Conservation (phyloP, 176 grass and related monocot species). For the Phragmites australis region DNA sequence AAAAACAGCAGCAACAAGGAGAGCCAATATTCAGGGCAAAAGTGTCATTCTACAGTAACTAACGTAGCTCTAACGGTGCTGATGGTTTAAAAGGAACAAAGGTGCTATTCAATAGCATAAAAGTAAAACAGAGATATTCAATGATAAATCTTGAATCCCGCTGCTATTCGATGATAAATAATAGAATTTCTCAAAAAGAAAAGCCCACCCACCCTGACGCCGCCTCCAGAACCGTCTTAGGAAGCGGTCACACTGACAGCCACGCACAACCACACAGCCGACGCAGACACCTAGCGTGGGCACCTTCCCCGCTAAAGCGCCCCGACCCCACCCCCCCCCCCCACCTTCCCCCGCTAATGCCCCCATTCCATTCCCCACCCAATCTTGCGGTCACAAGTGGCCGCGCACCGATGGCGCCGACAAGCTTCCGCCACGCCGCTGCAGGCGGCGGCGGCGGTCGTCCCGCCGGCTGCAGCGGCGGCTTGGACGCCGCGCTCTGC, state of each 20-base stretch:
- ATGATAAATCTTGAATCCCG: no score
- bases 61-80: no score
- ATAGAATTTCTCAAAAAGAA: no score
- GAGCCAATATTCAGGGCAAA: not conserved
- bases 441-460: not conserved
- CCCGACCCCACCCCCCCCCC: no score
- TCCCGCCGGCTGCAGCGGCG: slow-evolving; percentile 5
- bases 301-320: not conserved
- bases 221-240: no score
- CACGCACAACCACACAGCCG: slow-evolving; percentile 17
- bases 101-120: no score
- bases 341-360: not conserved
- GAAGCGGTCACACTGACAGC: no score
- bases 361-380: slow-evolving; percentile 24
- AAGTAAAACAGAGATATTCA: no score
- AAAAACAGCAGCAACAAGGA: not conserved
- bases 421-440: slow-evolving; percentile 29
- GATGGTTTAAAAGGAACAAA: no score
- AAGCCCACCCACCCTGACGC: no score
- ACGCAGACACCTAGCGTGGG: not conserved
- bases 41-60: no score
- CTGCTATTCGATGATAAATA: no score
- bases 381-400: slow-evolving; percentile 32
- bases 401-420: slow-evolving; percentile 25
- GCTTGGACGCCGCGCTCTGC: slow-evolving; percentile 65